Conservation (phyloP, 352 stramenopile species). For the Phytophthora pinifolia region DNA sequence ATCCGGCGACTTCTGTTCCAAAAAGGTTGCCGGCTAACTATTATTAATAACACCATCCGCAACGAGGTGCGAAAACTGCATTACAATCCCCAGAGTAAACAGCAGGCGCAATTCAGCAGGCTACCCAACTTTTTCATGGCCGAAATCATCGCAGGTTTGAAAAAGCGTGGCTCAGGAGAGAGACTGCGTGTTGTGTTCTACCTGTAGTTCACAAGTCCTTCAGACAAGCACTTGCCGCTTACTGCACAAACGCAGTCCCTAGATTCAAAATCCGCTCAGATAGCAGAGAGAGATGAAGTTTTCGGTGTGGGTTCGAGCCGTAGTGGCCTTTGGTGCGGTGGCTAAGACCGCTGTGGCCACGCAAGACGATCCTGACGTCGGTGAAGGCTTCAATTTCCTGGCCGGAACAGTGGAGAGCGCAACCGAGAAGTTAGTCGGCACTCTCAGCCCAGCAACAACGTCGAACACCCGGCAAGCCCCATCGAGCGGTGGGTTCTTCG, state of each 20-base stretch:
- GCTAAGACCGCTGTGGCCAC: neutral
- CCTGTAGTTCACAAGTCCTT: neutral
- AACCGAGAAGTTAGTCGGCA: conserved; percentile 4
- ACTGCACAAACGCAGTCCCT: no score
- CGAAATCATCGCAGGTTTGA: no score
- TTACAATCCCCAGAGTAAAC: no score
- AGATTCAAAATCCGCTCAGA: no score
- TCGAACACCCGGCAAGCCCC: conserved; percentile 1
- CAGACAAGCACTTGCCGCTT: neutral
- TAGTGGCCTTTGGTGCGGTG: neutral
- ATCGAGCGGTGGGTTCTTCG: conserved; percentile 17
- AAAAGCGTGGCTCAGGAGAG: no score
- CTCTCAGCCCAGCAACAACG: neutral
- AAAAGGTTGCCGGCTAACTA: no score
- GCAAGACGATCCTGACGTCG: conserved; percentile 9
- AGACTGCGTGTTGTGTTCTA: no score
- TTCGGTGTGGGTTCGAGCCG: neutral
- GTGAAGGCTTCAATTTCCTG: conserved; percentile 8
- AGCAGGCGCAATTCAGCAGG: no score
- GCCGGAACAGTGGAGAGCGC: conserved; percentile 9
- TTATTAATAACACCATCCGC: no score
- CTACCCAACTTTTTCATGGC: no score
- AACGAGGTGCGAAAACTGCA: no score
- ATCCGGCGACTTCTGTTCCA: no score
- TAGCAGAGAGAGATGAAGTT: conserved; percentile 8